phyloP scores from a whole-genome alignment of 2,329 filamentous ascomycete genomes.

The Neoascochyta sp. region DNA sequence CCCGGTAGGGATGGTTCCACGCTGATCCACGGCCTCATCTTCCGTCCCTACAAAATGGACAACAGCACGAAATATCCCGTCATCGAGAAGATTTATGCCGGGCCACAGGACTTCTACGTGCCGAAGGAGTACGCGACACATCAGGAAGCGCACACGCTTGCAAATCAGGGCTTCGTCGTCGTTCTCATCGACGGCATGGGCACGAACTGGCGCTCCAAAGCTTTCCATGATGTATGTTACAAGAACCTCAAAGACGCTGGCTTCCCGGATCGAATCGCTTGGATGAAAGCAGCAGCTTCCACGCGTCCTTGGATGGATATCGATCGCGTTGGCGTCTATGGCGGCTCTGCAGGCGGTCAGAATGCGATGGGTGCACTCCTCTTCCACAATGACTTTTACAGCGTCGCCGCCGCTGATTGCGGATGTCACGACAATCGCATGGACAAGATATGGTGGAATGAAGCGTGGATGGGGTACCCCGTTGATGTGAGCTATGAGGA shows the following conservation, averaged over 20 bases:
- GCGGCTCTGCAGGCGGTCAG: conserved; percentile 24
- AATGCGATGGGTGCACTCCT: conserved; percentile 25
- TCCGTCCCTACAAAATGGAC: conserved; percentile 21
- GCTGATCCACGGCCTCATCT: conserved; percentile 24
- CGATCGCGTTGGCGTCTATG: conserved; percentile 17
- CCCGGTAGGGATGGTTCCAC: conserved; percentile 23
- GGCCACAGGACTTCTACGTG: conserved; percentile 23
- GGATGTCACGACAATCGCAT: conserved; percentile 31
- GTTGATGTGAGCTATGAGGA: conserved; percentile 23
- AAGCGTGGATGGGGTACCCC: conserved; percentile 28
- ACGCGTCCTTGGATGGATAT: conserved; percentile 26
- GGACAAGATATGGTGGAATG: conserved; percentile 31
- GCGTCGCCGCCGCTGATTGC: conserved; percentile 21
- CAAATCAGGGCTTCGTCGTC: conserved; percentile 23
- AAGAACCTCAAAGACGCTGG: conserved; percentile 31
- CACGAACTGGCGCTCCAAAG: conserved; percentile 28
- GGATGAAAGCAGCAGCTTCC: conserved; percentile 24
- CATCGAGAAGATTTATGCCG: conserved; percentile 27
- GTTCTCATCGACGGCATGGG: conserved; percentile 30
- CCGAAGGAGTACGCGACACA: conserved; percentile 17
- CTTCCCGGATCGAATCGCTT: conserved; percentile 26
- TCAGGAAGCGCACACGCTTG: conserved; percentile 12
- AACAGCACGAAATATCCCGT: conserved; percentile 24
- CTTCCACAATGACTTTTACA: conserved; percentile 29
- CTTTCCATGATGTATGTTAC: conserved; percentile 25